Evolutionary conservation across 805 yeast genomes (phyloP).

Genomic region (Saccharomycopsis schoenii): DNA sequence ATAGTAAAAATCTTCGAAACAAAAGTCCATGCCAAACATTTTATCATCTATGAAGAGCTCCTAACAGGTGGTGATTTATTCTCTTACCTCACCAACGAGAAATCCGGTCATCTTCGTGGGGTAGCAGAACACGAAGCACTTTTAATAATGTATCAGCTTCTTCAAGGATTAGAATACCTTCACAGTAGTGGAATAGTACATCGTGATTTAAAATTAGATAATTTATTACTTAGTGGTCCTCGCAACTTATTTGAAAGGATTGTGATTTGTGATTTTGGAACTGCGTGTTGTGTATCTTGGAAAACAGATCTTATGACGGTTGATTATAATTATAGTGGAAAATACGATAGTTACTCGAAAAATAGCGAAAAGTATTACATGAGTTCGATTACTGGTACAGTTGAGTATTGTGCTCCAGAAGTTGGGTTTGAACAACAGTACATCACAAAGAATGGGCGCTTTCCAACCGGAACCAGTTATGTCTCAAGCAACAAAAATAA

Average conservation of each 20-base stretch:
- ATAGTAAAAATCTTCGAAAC: constrained; percentile 37
- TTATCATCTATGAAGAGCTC: constrained; percentile 30
- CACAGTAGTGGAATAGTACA: constrained; percentile 49
- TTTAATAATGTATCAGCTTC: constrained; percentile 44
- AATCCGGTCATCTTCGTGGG: constrained; percentile 25
- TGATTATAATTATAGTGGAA: background rate
- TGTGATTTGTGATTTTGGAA: constrained; percentile 63
- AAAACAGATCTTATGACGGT: constrained; percentile 12
- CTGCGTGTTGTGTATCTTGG: constrained; percentile 29
- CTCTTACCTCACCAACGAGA: constrained; percentile 39
- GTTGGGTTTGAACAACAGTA: constrained; percentile 36
- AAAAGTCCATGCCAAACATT: constrained; percentile 21
- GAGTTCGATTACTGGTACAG: constrained; percentile 50
- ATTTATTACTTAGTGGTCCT: constrained; percentile 46
- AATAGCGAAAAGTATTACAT: constrained; percentile 43
- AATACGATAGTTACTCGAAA: constrained; percentile 20
- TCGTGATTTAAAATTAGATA: constrained; percentile 59
- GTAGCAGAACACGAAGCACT: constrained; percentile 47
- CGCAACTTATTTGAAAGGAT: constrained; percentile 38
- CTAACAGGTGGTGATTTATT: constrained; percentile 49
- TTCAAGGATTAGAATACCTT: constrained; percentile 45
- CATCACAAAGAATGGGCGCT: constrained; percentile 21
- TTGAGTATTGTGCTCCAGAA: constrained; percentile 68
- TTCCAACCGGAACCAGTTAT: background rate
- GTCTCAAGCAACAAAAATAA: constrained; percentile 2